Percentiles rank a stretch among this genome's conserved stretches.
Conservation (phyloP, 371 early-diverging fungal species). For the Haplosporangium sp. region DNA sequence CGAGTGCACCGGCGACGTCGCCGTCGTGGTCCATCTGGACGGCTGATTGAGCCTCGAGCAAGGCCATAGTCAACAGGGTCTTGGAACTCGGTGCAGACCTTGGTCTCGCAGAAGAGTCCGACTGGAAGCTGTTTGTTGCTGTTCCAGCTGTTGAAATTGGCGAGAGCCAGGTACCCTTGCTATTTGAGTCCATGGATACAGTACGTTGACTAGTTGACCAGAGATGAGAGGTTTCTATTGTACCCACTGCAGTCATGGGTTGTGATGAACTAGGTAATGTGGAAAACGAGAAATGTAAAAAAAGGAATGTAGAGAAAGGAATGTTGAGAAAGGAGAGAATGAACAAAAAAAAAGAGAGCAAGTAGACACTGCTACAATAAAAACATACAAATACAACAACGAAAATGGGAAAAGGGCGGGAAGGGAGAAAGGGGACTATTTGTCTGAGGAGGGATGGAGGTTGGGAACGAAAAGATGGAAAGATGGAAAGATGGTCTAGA, state of each 20-base stretch:
- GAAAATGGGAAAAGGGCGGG: constrained; percentile 4
- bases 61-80: constrained; percentile 28
- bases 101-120: constrained; percentile 3
- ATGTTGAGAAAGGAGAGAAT: not conserved
- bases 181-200: not conserved
- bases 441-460: not conserved
- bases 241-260: not conserved
- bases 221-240: constrained; percentile 3
- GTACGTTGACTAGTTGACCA: not conserved
- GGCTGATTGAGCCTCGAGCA: constrained; percentile 41
- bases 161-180: no score
- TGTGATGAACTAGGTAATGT: not conserved
- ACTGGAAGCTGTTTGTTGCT: not conserved
- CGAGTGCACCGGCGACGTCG: constrained; percentile 25
- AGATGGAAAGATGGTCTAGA: not conserved
- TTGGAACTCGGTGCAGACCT: constrained; percentile 24
- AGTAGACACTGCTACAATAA: no score
- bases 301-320: not conserved
- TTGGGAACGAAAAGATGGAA: not conserved
- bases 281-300: not conserved
- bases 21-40: constrained; percentile 41
- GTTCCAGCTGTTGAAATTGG: not conserved
- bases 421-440: not conserved
- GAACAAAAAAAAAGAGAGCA: constrained; percentile 8
- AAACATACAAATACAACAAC: no score